Percentiles rank a stretch among this genome's conserved stretches.
These are phyloP conservation scores for Candida manassasensis DNA, from an alignment of 805 yeast genomes.

Conservation along the genomic window DNA sequence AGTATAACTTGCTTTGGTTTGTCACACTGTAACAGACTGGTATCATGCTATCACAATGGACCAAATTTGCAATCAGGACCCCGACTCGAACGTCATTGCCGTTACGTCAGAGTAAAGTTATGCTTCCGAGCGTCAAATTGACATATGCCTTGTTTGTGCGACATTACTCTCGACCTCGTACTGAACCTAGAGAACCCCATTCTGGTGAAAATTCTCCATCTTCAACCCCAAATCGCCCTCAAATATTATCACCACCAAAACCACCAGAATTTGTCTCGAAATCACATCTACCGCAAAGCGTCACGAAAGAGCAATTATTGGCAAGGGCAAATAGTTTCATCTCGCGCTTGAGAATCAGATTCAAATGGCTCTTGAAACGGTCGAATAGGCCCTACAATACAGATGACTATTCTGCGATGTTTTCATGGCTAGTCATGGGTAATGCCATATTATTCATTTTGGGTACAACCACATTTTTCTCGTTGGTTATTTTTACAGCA, in stretches of 20 bases:
- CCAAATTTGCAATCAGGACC: too few species aligned
- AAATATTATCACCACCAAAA: not conserved
- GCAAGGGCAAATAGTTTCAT: slow-evolving; percentile 25
- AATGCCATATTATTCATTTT: slow-evolving; percentile 72
- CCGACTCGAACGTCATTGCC: too few species aligned
- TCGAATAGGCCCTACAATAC: slow-evolving; percentile 81
- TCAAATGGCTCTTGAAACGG: slow-evolving; percentile 72
- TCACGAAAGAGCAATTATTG: slow-evolving; percentile 22
- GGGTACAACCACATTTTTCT: slow-evolving; percentile 91
- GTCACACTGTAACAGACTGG: too few species aligned
- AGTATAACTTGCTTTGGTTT: too few species aligned
- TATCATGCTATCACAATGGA: too few species aligned
- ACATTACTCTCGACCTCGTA: not conserved
- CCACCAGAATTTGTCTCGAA: not conserved
- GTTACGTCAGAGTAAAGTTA: too few species aligned
- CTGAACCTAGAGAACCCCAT: too few species aligned
- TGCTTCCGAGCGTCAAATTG: too few species aligned
- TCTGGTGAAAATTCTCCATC: too few species aligned
- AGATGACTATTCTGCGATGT: slow-evolving; percentile 88
- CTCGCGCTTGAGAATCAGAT: slow-evolving; percentile 27
- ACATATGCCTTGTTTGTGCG: not conserved
- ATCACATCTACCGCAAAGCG: slow-evolving; percentile 1
- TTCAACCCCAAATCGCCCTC: not conserved
- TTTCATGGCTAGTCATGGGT: slow-evolving; percentile 89
- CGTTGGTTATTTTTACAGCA: slow-evolving; percentile 67